Base-by-base conservation (phyloP, 257 asterid species). In the Penstemon davidsonii region DNA sequence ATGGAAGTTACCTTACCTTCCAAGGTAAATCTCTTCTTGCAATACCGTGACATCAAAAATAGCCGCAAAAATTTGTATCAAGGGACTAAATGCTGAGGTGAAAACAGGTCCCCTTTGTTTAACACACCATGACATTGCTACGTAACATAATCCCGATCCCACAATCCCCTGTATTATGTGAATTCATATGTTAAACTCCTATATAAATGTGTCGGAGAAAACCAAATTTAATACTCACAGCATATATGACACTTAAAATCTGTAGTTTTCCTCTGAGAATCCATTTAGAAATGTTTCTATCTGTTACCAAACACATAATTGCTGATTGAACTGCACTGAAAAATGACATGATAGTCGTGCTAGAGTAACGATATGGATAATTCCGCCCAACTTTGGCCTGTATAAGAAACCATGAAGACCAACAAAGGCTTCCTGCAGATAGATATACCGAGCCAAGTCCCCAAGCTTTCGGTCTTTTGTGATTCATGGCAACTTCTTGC, bases 341-440 rank as follows among this genome's bases (percentile, higher is more conserved):
- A 11, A 80, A 74, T 49, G 89, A 85, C 92, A 87, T 75, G 25
- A 88, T 82, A 12, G 83, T 73, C 3, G 95, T 89, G 84, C 89
- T 89, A 1, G 98, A 78, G 69, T 91, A 91, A 33, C 67, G 78
- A 47, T 80, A 78, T 0, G 98, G 93, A 63, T 70, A 89, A 51
- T 65, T 74, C 5, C 78, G 72, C 25, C 96, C 93, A 11, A 89
- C 75, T 71, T 61, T 82, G 3, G 88, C 83, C 77, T 87, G 96
- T 44, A 87, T 68, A 9, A 84, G 70, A 64, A 85, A 91, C 98
- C 98, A 91, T 5, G 90, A 89, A 15, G 94, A 72, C 98, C 94
- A 89, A 38, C 73, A 68, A 5, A 84, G 4, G 75, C 85, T 79
- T 39, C 90, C 93, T 3, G 71, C 69, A n/a, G 71, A 57, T 12